phyloP scores from a whole-genome alignment of 768 basidiomycete species.

The Gymnopilus dilepis region DNA sequence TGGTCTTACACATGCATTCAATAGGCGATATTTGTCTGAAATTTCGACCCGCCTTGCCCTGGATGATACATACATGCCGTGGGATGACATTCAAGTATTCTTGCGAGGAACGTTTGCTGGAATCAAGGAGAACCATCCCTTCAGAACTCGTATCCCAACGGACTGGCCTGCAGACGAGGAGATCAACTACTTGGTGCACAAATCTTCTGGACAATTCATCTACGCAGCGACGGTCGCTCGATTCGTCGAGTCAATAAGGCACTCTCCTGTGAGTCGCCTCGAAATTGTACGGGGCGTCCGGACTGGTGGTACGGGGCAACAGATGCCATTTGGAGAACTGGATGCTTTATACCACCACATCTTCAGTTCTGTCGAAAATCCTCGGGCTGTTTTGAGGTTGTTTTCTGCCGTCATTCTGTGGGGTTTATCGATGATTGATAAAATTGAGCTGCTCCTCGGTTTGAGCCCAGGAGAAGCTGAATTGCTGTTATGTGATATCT shows the following conservation, averaged over 20 bases:
- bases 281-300: conserved; percentile 15
- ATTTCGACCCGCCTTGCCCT: conserved; percentile 13
- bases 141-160: conserved; percentile 7
- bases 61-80: conserved; percentile 17
- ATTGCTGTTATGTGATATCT: neutral
- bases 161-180: conserved; percentile 21
- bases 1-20: conserved; percentile 12
- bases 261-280: conserved; percentile 17
- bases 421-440: neutral
- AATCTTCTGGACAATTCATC: conserved; percentile 27
- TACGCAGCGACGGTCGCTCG: conserved; percentile 21
- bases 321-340: conserved; percentile 19
- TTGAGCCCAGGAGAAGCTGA: neutral
- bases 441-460: neutral
- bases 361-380: conserved; percentile 1
- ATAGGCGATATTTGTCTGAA: neutral
- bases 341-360: conserved; percentile 22
- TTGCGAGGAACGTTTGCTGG: conserved; percentile 13
- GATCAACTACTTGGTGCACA: conserved; percentile 16
- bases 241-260: conserved; percentile 14
- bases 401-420: neutral
- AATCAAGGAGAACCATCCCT: conserved; percentile 15
- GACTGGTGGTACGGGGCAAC: neutral
- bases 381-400: neutral
- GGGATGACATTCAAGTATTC: conserved; percentile 20